phyloP scores from a whole-genome alignment of 371 early-diverging fungal species.

The Mortierella sp. region DNA sequence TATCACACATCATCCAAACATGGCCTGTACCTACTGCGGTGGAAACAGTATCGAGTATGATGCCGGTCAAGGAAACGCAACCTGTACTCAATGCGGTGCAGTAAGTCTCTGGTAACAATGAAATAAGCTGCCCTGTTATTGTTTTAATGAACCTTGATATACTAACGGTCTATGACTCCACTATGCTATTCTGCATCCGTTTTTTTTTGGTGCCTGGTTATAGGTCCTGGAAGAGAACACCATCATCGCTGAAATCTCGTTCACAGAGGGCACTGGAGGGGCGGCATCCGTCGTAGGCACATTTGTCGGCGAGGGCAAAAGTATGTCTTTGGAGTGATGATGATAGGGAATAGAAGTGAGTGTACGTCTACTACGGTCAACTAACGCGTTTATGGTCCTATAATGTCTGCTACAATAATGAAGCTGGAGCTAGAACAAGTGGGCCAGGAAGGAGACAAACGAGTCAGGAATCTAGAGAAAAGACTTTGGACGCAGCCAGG shows the following conservation, averaged over 20 bases:
- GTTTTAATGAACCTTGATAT: too few relatives aligned
- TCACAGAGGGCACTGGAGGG: slow-evolving; percentile 89
- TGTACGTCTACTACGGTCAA: neutral
- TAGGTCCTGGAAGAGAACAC: slow-evolving; percentile 97
- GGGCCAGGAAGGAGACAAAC: slow-evolving; percentile 66
- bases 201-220: neutral
- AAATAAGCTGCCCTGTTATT: too few relatives aligned
- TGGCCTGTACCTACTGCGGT: slow-evolving; percentile 64
- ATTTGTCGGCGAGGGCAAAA: slow-evolving; percentile 68
- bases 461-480: slow-evolving; percentile 73
- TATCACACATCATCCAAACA: too few relatives aligned
- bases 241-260: slow-evolving; percentile 95
- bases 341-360: too few relatives aligned
- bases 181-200: neutral
- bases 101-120: slow-evolving; percentile 53
- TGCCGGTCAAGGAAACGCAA: slow-evolving; percentile 64
- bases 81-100: slow-evolving; percentile 73
- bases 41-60: slow-evolving; percentile 68
- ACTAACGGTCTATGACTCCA: neutral
- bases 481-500: slow-evolving; percentile 74
- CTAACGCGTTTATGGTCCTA: too few relatives aligned
- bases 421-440: slow-evolving; percentile 66
- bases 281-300: slow-evolving; percentile 89
- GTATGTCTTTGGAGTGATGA: too few relatives aligned
- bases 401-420: too few relatives aligned